phyloP scores from a whole-genome alignment of 2,329 filamentous ascomycete species.

The Claviceps paspali region DNA sequence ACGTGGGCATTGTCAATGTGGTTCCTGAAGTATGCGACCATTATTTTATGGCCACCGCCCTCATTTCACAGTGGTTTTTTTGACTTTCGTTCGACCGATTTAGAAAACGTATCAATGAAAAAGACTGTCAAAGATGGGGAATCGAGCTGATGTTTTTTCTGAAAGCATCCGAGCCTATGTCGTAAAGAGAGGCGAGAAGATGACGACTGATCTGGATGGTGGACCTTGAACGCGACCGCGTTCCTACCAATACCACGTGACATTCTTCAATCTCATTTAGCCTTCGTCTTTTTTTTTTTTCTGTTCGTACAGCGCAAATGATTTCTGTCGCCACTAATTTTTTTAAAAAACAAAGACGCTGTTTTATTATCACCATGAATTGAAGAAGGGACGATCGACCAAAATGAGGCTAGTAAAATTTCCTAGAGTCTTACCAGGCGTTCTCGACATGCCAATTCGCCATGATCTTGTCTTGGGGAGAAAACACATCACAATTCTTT shows the following conservation, averaged over 20 bases:
- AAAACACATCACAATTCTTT: neutral
- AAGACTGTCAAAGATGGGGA: no score
- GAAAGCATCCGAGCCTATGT: no score
- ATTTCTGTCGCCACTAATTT: neutral
- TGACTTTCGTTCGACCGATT: no score
- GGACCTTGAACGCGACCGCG: neutral
- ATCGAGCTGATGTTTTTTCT: no score
- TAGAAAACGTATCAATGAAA: no score
- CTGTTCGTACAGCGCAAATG: no score
- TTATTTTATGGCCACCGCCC: neutral
- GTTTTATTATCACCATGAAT: neutral
- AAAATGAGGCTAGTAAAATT: conserved; percentile 2
- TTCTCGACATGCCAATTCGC: neutral
- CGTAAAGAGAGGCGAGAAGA: neutral
- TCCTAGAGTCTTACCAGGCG: neutral
- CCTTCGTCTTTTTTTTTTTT: no score
- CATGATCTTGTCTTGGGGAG: neutral
- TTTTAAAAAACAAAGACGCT: no score
- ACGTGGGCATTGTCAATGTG: conserved; percentile 48
- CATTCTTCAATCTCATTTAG: no score
- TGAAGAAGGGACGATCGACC: no score
- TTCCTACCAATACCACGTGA: neutral
- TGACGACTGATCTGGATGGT: no score
- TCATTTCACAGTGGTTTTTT: no score
- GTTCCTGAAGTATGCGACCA: neutral